These are phyloP conservation scores for Daldinia eschscholtzii DNA, from an alignment of 2,329 filamentous ascomycete genomes.

Conservation along the genomic window DNA sequence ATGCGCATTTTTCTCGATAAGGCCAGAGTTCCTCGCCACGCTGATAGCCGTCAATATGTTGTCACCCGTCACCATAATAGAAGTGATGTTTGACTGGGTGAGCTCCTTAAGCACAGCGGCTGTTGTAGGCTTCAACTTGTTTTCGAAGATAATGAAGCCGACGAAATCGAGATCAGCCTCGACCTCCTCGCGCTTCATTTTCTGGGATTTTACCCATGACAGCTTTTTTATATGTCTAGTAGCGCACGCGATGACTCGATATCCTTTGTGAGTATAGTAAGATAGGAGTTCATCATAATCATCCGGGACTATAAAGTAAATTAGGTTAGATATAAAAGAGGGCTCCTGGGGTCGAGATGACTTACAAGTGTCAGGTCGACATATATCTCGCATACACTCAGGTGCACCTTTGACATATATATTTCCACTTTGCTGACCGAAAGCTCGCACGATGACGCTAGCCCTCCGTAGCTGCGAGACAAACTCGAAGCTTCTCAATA, in stretches of 20 bases:
- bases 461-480: slow-evolving; percentile 91
- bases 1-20: slow-evolving; percentile 84
- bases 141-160: slow-evolving; percentile 98
- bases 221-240: slow-evolving; percentile 88
- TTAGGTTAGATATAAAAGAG: slow-evolving; percentile 35
- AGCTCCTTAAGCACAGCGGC: slow-evolving; percentile 85
- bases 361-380: slow-evolving; percentile 81
- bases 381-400: slow-evolving; percentile 96
- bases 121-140: slow-evolving; percentile 94
- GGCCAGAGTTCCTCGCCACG: slow-evolving; percentile 88
- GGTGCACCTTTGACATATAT: slow-evolving; percentile 97
- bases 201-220: slow-evolving; percentile 94
- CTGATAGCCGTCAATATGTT: slow-evolving; percentile 98
- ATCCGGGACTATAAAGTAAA: slow-evolving; percentile 70
- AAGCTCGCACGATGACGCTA: slow-evolving; percentile 91
- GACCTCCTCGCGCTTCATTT: slow-evolving; percentile 88
- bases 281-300: slow-evolving; percentile 92
- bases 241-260: slow-evolving; percentile 95
- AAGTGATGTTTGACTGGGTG: slow-evolving; percentile 83
- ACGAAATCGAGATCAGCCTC: slow-evolving; percentile 88
- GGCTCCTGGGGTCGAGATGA: slow-evolving; percentile 37
- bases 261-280: slow-evolving; percentile 95
- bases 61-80: slow-evolving; percentile 97
- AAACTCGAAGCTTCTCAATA: slow-evolving; percentile 93
- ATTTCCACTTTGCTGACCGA: slow-evolving; percentile 84